Evolutionary conservation across 2,329 filamentous ascomycete species (phyloP).

Genomic region (Magnaporthales sp.): DNA sequence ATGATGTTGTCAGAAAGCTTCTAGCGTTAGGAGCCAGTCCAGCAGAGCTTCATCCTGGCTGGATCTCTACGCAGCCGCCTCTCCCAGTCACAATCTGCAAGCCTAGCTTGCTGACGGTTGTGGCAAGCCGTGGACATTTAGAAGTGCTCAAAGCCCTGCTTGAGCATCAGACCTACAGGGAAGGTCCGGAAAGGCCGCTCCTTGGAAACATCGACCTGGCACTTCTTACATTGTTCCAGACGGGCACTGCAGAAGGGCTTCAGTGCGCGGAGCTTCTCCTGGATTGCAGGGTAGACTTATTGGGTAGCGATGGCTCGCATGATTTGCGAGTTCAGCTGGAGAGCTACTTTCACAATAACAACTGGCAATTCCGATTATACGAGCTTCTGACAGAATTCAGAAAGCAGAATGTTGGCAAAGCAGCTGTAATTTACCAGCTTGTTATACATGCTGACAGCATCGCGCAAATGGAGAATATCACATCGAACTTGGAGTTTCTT

Average conservation of each 20-base stretch:
- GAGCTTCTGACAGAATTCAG: too few relatives aligned
- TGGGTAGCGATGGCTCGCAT: background rate
- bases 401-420: too few relatives aligned
- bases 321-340: too few relatives aligned
- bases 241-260: background rate
- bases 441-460: too few relatives aligned
- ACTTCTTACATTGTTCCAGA: background rate
- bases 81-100: background rate
- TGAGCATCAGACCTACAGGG: background rate
- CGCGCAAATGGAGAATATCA: too few relatives aligned
- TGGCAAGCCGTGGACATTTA: background rate
- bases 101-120: background rate
- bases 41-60: background rate
- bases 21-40: background rate
- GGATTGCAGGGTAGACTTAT: background rate
- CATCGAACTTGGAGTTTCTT: too few relatives aligned
- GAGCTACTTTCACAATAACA: too few relatives aligned
- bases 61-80: background rate
- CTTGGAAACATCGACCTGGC: background rate
- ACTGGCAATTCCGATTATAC: too few relatives aligned
- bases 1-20: background rate
- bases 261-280: background rate
- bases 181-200: background rate
- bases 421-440: too few relatives aligned
- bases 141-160: background rate